Evolutionary conservation across 768 basidiomycete genomes (phyloP).

Genomic region (Candolleomyces aberdarensis): DNA sequence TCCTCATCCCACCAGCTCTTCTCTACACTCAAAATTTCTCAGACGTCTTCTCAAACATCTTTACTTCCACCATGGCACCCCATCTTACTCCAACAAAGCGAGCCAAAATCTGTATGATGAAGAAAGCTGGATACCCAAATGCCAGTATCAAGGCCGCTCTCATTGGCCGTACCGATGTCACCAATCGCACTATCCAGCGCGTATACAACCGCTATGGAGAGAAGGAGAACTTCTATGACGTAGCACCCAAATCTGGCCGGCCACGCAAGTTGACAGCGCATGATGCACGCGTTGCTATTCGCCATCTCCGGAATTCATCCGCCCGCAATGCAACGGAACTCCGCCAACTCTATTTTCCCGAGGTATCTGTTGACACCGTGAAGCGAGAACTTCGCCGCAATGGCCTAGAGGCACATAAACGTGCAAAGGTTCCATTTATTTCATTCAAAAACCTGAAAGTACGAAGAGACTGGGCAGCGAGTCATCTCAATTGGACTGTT

Average conservation of each 20-base stretch:
- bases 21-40: not conserved
- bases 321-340: conserved; percentile 11
- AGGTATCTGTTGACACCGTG: conserved; percentile 6
- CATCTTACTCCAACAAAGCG: conserved; percentile 2
- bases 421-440: too few relatives aligned
- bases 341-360: conserved; percentile 11
- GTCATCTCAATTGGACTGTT: too few relatives aligned
- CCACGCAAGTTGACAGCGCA: not conserved
- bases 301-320: not conserved
- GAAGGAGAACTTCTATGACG: conserved; percentile 3
- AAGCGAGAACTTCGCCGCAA: not conserved
- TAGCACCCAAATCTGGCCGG: not conserved
- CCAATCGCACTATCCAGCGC: not conserved
- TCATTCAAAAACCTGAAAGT: too few relatives aligned
- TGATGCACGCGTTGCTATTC: not conserved
- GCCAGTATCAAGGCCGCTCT: not conserved
- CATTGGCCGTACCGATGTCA: not conserved
- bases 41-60: not conserved
- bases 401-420: too few relatives aligned
- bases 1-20: too few relatives aligned
- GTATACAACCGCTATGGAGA: conserved; percentile 5
- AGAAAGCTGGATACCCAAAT: not conserved
- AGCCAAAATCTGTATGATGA: conserved; percentile 10
- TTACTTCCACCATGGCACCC: conserved; percentile 1
- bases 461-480: too few relatives aligned